Percentiles rank a stretch among this genome's conserved stretches.
Evolutionary conservation across 306 rosid genomes (phyloP).

Genomic region (Luffa acutangula): DNA sequence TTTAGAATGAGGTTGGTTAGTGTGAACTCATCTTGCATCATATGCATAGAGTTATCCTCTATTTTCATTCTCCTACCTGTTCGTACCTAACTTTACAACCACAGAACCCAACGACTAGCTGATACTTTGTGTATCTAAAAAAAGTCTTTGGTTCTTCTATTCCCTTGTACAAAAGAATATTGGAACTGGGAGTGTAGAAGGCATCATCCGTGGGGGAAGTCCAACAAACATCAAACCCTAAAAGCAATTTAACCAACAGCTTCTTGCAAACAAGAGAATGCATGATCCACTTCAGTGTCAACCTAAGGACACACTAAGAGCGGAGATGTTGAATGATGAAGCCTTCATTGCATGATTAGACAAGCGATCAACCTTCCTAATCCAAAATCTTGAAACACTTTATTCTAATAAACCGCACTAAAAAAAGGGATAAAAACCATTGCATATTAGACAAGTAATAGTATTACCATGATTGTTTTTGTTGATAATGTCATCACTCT

Average conservation of each 20-base stretch:
- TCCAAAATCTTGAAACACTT: neutral
- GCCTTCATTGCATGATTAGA: neutral
- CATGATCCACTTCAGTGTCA: neutral
- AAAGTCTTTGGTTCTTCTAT: neutral
- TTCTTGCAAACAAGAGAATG: neutral
- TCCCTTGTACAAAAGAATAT: neutral
- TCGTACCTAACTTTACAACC: neutral
- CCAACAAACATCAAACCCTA: neutral
- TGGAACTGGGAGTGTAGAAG: neutral
- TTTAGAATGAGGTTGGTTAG: too few relatives aligned
- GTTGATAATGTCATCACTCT: neutral
- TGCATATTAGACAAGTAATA: neutral
- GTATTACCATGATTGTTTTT: neutral
- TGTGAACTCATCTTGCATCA: too few relatives aligned
- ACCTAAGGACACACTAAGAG: neutral
- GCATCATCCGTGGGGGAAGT: neutral
- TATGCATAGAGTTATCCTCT: too few relatives aligned
- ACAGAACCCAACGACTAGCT: neutral
- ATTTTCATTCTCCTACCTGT: too few relatives aligned
- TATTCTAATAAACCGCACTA: neutral
- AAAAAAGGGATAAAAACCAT: neutral
- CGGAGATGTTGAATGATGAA: neutral
- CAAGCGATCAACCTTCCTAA: neutral
- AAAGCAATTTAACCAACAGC: neutral
- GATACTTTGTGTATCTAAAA: neutral